A percentile compares a stretch with the other conserved stretches of the same genome.
phyloP scores from a whole-genome alignment of 2,329 filamentous ascomycete species.

The Ophioceras dolichostomum region DNA sequence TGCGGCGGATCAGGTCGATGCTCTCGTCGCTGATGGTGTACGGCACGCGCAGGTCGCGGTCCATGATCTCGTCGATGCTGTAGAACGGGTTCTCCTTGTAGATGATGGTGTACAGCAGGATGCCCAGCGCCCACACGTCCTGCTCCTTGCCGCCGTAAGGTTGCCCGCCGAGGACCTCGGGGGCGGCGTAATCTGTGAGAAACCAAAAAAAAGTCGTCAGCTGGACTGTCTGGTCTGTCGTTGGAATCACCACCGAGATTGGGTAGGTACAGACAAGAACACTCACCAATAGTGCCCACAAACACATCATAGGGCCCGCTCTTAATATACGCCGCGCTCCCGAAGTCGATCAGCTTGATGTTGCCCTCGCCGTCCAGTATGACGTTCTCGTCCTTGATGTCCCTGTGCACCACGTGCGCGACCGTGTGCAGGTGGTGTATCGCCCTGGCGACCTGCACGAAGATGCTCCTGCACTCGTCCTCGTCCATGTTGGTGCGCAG shows the following conservation, averaged over 20 bases:
- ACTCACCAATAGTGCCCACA: constrained; percentile 90
- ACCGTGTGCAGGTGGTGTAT: constrained; percentile 86
- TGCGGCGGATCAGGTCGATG: constrained; percentile 79
- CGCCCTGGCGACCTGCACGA: constrained; percentile 81
- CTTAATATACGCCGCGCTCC: constrained; percentile 95
- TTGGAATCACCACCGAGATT: too few species aligned
- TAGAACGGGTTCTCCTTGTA: constrained; percentile 99
- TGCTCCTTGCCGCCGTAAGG: constrained; percentile 94
- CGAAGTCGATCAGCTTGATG: constrained; percentile 97
- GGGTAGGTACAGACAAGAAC: constrained; percentile 1
- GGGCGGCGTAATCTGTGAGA: constrained; percentile 86
- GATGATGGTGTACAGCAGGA: constrained; percentile 94
- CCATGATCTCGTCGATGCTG: constrained; percentile 98
- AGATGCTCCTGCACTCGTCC: constrained; percentile 85
- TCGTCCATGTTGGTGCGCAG: constrained; percentile 95
- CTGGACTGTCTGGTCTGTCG: too few species aligned
- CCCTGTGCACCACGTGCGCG: constrained; percentile 85
- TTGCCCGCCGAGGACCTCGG: constrained; percentile 88
- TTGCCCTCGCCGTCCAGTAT: constrained; percentile 89
- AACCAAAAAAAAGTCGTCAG: too few species aligned
- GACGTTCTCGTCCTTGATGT: constrained; percentile 99
- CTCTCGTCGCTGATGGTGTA: constrained; percentile 83
- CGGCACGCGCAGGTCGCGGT: constrained; percentile 84
- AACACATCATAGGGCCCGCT: constrained; percentile 98
- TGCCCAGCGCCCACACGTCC: constrained; percentile 95